Percentiles rank a stretch among this genome's conserved stretches.
phyloP scores from a whole-genome alignment of 2,329 filamentous ascomycete species.

The Paraphoma sp. region DNA sequence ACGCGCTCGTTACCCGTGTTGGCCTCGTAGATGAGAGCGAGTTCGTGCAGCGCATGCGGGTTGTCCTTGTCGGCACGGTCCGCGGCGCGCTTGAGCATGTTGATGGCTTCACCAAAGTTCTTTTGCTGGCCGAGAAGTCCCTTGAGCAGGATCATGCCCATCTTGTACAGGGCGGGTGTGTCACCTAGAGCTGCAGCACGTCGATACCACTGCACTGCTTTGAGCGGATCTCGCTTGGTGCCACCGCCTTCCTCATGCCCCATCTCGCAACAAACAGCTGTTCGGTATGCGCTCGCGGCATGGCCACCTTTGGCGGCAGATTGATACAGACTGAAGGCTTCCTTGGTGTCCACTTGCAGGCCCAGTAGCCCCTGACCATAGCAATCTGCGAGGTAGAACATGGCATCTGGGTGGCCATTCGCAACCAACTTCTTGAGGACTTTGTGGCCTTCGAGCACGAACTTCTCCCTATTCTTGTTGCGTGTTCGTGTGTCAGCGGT shows the following conservation, averaged over 20 bases:
- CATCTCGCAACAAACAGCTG: slow-evolving; percentile 96
- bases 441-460: slow-evolving; percentile 85
- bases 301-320: slow-evolving; percentile 91
- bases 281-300: slow-evolving; percentile 86
- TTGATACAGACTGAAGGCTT: slow-evolving; percentile 93
- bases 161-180: slow-evolving; percentile 95
- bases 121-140: slow-evolving; percentile 85
- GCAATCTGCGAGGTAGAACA: slow-evolving; percentile 92
- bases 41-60: slow-evolving; percentile 91
- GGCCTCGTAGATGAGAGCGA: slow-evolving; percentile 70
- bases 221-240: slow-evolving; percentile 86
- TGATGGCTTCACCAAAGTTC: slow-evolving; percentile 84
- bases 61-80: slow-evolving; percentile 88
- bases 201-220: slow-evolving; percentile 98
- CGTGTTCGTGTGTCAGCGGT: slow-evolving; percentile 70
- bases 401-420: slow-evolving; percentile 78
- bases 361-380: slow-evolving; percentile 83
- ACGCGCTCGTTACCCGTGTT: slow-evolving; percentile 69
- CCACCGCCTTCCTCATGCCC: slow-evolving; percentile 93
- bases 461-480: slow-evolving; percentile 76
- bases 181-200: slow-evolving; percentile 90
- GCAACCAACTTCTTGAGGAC: slow-evolving; percentile 85
- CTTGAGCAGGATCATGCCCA: slow-evolving; percentile 95
- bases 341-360: slow-evolving; percentile 81
- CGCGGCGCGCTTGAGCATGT: slow-evolving; percentile 91